These are phyloP conservation scores for Citrus sp. DNA, from an alignment of 345 rosid species.

Conservation along the genomic window DNA sequence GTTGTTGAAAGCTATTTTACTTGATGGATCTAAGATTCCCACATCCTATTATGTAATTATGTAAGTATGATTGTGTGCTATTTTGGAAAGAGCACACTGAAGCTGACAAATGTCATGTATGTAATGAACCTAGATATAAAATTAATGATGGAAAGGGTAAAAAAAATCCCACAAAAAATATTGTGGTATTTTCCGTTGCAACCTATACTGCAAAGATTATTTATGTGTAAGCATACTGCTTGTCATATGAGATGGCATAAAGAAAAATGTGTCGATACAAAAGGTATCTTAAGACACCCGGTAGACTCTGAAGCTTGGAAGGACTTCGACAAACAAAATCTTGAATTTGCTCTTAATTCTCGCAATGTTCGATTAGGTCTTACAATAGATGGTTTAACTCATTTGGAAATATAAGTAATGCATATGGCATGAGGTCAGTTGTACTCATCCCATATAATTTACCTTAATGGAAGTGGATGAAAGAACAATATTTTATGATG, in stretches of 20 bases:
- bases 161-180: neutral
- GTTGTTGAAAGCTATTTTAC: neutral
- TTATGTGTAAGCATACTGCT: neutral
- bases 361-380: neutral
- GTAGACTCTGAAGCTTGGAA: neutral
- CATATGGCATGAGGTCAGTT: neutral
- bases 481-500: neutral
- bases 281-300: neutral
- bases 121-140: neutral
- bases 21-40: neutral
- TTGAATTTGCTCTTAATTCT: neutral
- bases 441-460: neutral
- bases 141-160: neutral
- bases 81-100: neutral
- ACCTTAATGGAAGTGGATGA: neutral
- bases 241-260: neutral
- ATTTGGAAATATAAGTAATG: neutral
- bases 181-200: neutral
- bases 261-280: neutral
- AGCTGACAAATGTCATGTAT: neutral
- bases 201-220: neutral
- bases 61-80: neutral
- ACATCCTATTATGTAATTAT: neutral
- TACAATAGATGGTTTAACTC: neutral
- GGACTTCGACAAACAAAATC: neutral